These are phyloP conservation scores for Daldinia sp. DNA, from an alignment of 2,329 filamentous ascomycete species.

Conservation along the genomic window DNA sequence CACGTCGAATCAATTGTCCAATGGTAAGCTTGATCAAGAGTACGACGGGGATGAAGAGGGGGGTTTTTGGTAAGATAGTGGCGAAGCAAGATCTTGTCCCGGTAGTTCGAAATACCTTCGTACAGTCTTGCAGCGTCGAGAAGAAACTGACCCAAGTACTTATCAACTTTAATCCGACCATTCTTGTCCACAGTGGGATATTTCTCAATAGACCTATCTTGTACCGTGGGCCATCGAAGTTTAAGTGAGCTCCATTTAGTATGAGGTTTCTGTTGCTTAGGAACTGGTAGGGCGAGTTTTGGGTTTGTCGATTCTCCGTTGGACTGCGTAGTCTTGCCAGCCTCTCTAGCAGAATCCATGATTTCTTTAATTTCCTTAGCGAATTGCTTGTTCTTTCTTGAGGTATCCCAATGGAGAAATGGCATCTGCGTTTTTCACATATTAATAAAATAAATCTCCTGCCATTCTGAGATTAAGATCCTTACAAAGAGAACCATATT, in stretches of 20 bases:
- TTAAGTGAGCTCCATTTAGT: too few relatives aligned
- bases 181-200: not conserved
- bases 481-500: constrained; percentile 48
- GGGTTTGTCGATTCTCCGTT: too few relatives aligned
- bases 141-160: constrained; percentile 49
- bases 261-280: too few relatives aligned
- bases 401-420: constrained; percentile 58
- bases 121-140: constrained; percentile 53
- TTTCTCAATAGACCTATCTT: not conserved
- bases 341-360: not conserved
- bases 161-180: constrained; percentile 26
- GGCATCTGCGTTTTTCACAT: constrained; percentile 52
- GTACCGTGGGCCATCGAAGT: too few relatives aligned
- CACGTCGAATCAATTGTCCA: constrained; percentile 57
- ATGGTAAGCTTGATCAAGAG: constrained; percentile 61
- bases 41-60: constrained; percentile 59
- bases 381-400: constrained; percentile 50
- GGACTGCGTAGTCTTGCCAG: too few relatives aligned
- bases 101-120: constrained; percentile 54
- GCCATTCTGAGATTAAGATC: not conserved
- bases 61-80: constrained; percentile 52
- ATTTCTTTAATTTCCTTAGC: constrained; percentile 46
- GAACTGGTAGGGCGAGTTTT: too few relatives aligned
- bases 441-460: not conserved
- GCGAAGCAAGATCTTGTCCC: constrained; percentile 53